phyloP scores from a whole-genome alignment of 2,329 filamentous ascomycete species.

The Paraphoma sp. region DNA sequence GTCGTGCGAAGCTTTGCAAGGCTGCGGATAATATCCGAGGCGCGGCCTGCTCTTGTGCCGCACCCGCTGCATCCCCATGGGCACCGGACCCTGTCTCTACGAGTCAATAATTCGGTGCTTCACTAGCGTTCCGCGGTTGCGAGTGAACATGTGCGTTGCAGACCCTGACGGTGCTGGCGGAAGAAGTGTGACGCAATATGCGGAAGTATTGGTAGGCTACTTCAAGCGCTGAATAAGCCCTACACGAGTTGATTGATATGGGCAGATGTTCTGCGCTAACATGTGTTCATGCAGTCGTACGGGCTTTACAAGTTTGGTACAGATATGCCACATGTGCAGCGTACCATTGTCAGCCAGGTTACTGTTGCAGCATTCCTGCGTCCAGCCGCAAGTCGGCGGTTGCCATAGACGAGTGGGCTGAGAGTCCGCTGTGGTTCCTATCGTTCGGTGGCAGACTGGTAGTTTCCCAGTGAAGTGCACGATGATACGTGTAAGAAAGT shows the following conservation, averaged over 20 bases:
- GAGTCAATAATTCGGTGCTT: constrained; percentile 15
- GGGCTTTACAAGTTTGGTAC: too few relatives aligned
- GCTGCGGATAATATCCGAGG: constrained; percentile 9
- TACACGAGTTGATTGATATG: constrained; percentile 7
- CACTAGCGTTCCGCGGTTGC: not conserved
- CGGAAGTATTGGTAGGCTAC: constrained; percentile 7
- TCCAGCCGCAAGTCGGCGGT: too few relatives aligned
- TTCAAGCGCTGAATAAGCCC: constrained; percentile 19
- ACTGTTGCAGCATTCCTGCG: too few relatives aligned
- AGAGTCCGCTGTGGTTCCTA: too few relatives aligned
- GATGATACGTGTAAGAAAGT: not conserved
- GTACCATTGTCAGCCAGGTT: not conserved
- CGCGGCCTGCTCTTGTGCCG: constrained; percentile 15
- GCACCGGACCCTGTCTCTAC: constrained; percentile 10
- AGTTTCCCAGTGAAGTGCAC: not conserved
- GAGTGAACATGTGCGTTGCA: not conserved
- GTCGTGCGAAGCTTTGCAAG: constrained; percentile 6
- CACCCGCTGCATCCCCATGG: constrained; percentile 7
- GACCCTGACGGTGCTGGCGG: not conserved
- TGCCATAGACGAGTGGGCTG: too few relatives aligned
- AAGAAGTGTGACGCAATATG: constrained; percentile 19
- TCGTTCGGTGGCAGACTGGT: too few relatives aligned
- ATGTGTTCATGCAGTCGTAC: not conserved
- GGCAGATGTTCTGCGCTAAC: constrained; percentile 3
- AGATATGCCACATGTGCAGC: not conserved